phyloP scores from a whole-genome alignment of 345 rosid genomes.

The Citrus sinensis region DVS_A1.0 CM039162.1:13913001-13913500 shows the following conservation, averaged over 20 bases:
- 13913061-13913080: slow-evolving; percentile 60
- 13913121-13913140: slow-evolving; percentile 6
- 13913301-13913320: slow-evolving; percentile 25
- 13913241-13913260: neutral
- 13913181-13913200: neutral
- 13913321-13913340: slow-evolving; percentile 40
- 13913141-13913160: neutral
- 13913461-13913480: slow-evolving; percentile 6
- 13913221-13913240: neutral
- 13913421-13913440: slow-evolving; percentile 6
- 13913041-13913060: slow-evolving; percentile 21
- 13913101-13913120: slow-evolving; percentile 13
- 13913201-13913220: neutral
- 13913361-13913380: slow-evolving; percentile 14
- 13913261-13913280: neutral
- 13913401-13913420: slow-evolving; percentile 11
- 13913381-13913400: slow-evolving; percentile 31
- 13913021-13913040: slow-evolving; percentile 17
- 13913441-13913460: neutral
- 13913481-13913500: neutral
- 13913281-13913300: too few relatives aligned
- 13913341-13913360: slow-evolving; percentile 38
- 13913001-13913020: slow-evolving; percentile 29
- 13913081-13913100: slow-evolving; percentile 48
- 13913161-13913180: slow-evolving; percentile 1